Conservation (phyloP, 1,284 basidiomycete genomes). For the Xerocomus nothofagi region DNA sequence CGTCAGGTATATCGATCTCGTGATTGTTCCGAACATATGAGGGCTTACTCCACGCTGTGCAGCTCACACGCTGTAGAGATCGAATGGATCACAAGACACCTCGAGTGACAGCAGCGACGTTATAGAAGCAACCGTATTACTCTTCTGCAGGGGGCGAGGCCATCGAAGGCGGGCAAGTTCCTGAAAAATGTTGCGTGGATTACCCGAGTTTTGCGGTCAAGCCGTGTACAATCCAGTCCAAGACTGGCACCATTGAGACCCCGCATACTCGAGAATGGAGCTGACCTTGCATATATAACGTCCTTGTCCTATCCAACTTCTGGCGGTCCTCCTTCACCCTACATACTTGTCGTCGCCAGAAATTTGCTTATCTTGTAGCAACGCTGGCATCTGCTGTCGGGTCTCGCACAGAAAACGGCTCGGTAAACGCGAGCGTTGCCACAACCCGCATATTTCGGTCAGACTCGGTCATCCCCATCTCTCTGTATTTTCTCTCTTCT, state of each 20-base stretch:
- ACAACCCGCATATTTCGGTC: slow-evolving; percentile 21
- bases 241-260: slow-evolving; percentile 31
- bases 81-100: slow-evolving; percentile 26
- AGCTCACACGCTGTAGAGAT: slow-evolving; percentile 17
- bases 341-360: slow-evolving; percentile 1
- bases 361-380: not conserved
- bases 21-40: no score
- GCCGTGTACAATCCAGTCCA: slow-evolving; percentile 18
- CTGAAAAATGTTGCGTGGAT: slow-evolving; percentile 19
- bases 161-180: slow-evolving; percentile 13
- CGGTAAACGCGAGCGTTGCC: slow-evolving; percentile 29
- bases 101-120: slow-evolving; percentile 25
- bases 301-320: not conserved
- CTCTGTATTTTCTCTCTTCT: slow-evolving; percentile 8
- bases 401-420: slow-evolving; percentile 19
- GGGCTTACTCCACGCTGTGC: slow-evolving; percentile 10
- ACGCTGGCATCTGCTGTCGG: slow-evolving; percentile 17
- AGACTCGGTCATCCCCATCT: slow-evolving; percentile 12
- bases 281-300: slow-evolving; percentile 20
- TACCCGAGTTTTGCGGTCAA: slow-evolving; percentile 14
- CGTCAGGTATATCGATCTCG: no score
- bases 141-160: slow-evolving; percentile 19
- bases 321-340: not conserved
- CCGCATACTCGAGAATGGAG: slow-evolving; percentile 26
- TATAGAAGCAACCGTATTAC: slow-evolving; percentile 33